These are phyloP conservation scores for Polygonum aviculare DNA, from an alignment of 148 eudicot genomes.

Conservation along the genomic window DNA sequence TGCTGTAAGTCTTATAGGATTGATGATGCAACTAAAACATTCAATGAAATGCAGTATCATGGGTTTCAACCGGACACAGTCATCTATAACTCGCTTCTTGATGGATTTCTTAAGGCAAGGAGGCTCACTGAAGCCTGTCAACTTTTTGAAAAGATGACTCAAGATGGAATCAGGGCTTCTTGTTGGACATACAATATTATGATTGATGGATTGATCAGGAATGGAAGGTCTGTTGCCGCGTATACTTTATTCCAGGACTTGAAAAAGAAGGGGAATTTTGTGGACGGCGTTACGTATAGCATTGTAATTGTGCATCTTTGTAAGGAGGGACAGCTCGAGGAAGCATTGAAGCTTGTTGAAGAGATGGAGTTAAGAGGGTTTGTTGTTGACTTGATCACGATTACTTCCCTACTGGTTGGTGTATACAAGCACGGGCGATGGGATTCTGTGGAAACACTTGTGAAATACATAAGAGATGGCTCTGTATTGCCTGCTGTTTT, in stretches of 20 bases:
- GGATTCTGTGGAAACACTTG: constrained; percentile 55
- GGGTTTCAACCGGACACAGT: constrained; percentile 57
- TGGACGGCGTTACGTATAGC: constrained; percentile 68
- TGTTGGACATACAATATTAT: constrained; percentile 78
- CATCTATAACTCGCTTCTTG: constrained; percentile 65
- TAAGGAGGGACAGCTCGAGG: constrained; percentile 47
- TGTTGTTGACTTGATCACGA: constrained; percentile 68
- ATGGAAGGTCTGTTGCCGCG: constrained; percentile 67
- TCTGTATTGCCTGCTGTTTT: constrained; percentile 45
- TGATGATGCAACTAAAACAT: constrained; percentile 50
- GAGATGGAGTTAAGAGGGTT: constrained; percentile 85
- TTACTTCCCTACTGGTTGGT: constrained; percentile 51
- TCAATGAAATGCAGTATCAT: constrained; percentile 64
- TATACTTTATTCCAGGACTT: constrained; percentile 58
- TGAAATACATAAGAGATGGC: constrained; percentile 66
- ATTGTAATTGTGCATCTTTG: constrained; percentile 61
- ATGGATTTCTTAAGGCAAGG: constrained; percentile 67
- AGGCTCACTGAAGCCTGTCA: constrained; percentile 65
- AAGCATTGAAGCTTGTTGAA: constrained; percentile 54
- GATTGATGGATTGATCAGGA: constrained; percentile 68
- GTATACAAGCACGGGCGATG: constrained; percentile 47
- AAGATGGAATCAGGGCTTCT: constrained; percentile 60
- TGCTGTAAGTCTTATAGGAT: constrained; percentile 55
- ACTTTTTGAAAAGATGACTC: constrained; percentile 73
- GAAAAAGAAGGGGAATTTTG: constrained; percentile 74